Conservation (phyloP, 139 green algal genomes). For the Raphidocelis subcapitata region DNA sequence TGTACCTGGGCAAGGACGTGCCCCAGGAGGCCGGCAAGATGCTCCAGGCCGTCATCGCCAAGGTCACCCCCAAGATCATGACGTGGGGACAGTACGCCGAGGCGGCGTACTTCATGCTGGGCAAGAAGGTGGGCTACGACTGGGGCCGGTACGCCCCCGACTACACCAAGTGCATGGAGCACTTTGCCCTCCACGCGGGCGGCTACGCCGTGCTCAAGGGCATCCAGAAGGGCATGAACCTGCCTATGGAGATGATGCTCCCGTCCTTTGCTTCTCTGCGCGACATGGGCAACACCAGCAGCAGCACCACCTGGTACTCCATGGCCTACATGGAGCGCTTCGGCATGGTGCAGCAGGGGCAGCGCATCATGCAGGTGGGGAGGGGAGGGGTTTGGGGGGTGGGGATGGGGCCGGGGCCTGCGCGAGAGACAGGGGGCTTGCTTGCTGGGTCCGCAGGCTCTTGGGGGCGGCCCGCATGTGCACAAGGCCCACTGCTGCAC, state of each 20-base stretch:
- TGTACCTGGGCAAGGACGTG: conserved; percentile 33
- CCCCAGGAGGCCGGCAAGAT: conserved; percentile 40
- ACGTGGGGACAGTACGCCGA: conserved; percentile 13
- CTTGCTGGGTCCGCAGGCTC: no score
- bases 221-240: conserved; percentile 40
- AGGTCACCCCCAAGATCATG: conserved; percentile 39
- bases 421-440: no score
- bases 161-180: conserved; percentile 34
- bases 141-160: conserved; percentile 29
- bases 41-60: conserved; percentile 38
- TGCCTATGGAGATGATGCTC: conserved; percentile 46
- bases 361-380: conserved; percentile 29
- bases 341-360: conserved; percentile 16
- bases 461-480: no score
- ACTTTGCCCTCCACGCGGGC: conserved; percentile 52
- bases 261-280: conserved; percentile 50
- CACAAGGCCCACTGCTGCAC: no score
- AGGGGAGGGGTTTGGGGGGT: no score
- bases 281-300: conserved; percentile 59
- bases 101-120: no score
- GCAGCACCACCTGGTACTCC: conserved; percentile 42
- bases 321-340: conserved; percentile 36
- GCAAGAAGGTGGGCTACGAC: background rate
- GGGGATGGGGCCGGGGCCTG: no score
- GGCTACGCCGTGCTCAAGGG: conserved; percentile 64